A percentile compares a stretch with the other conserved stretches of the same genome.
These are phyloP conservation scores for Macrophomina pseudophaseolina DNA, from an alignment of 2,329 filamentous ascomycete species.

Conservation along the genomic window DNA sequence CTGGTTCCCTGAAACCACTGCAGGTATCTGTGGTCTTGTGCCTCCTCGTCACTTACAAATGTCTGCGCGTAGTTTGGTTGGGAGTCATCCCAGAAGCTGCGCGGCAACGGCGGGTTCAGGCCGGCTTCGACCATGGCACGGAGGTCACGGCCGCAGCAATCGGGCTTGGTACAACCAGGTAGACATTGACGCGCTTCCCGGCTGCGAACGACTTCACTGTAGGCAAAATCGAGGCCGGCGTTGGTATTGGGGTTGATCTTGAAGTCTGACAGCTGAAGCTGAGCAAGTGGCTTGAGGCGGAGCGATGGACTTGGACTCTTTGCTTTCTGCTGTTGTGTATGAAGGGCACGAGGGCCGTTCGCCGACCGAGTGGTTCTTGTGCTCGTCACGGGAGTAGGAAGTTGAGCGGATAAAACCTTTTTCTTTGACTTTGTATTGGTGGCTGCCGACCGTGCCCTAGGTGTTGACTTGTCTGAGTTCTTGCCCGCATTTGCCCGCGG, in stretches of 20 bases:
- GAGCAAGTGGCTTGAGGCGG: constrained; percentile 61
- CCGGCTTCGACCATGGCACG: constrained; percentile 63
- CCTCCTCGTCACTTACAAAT: constrained; percentile 30
- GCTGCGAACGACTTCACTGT: constrained; percentile 73
- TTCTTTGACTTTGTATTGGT: background rate
- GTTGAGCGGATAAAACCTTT: background rate
- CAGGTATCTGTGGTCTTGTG: constrained; percentile 47
- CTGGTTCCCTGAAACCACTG: constrained; percentile 61
- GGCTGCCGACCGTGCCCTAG: background rate
- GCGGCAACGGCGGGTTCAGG: constrained; percentile 19
- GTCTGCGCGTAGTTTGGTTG: background rate
- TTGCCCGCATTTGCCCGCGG: background rate
- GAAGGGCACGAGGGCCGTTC: background rate
- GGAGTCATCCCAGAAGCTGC: constrained; percentile 16
- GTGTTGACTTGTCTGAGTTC: background rate
- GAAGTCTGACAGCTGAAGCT: constrained; percentile 74
- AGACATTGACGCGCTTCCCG: constrained; percentile 72
- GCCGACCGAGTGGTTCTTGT: background rate
- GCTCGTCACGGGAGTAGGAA: constrained; percentile 1
- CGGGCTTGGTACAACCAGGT: constrained; percentile 73
- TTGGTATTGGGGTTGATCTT: constrained; percentile 78
- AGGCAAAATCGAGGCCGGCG: constrained; percentile 74
- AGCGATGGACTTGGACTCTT: constrained; percentile 45
- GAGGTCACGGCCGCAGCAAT: constrained; percentile 78
- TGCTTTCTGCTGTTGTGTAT: background rate